Evolutionary conservation across 495 filamentous ascomycete species (phyloP).

Genomic region (Podospora fimiseda): DNA sequence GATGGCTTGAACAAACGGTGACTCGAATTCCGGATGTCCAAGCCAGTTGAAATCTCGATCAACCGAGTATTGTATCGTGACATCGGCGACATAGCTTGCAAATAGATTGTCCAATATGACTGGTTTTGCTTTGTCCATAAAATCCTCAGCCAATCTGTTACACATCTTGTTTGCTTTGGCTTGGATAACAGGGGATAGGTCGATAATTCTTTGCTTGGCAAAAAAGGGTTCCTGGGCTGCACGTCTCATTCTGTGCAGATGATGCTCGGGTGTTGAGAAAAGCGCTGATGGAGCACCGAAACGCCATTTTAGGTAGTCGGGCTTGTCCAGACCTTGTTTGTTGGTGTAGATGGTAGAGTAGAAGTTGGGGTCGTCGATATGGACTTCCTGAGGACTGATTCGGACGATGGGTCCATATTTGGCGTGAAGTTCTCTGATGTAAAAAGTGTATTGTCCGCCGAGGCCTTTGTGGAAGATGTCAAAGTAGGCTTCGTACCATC

Average conservation of each 20-base stretch:
- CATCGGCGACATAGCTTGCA: neutral
- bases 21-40: neutral
- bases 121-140: neutral
- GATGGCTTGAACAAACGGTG: neutral
- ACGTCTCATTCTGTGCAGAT: neutral
- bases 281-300: neutral
- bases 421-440: neutral
- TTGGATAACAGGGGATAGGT: neutral
- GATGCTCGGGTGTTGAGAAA: neutral
- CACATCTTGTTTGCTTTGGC: neutral
- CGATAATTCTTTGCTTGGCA: neutral
- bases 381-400: neutral
- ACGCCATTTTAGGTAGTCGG: neutral
- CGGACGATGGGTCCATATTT: neutral
- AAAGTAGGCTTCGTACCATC: neutral
- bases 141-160: neutral
- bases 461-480: slow-evolving; percentile 1
- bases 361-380: neutral
- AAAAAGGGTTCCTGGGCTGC: neutral
- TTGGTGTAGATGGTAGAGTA: neutral
- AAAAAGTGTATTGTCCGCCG: neutral
- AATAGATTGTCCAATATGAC: neutral
- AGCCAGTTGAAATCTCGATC: neutral
- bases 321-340: neutral
- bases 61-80: neutral